Percentiles rank a stretch among this genome's conserved stretches.
phyloP scores from a whole-genome alignment of 2,329 filamentous ascomycete genomes.

The Fusarium dlaminii region DNA sequence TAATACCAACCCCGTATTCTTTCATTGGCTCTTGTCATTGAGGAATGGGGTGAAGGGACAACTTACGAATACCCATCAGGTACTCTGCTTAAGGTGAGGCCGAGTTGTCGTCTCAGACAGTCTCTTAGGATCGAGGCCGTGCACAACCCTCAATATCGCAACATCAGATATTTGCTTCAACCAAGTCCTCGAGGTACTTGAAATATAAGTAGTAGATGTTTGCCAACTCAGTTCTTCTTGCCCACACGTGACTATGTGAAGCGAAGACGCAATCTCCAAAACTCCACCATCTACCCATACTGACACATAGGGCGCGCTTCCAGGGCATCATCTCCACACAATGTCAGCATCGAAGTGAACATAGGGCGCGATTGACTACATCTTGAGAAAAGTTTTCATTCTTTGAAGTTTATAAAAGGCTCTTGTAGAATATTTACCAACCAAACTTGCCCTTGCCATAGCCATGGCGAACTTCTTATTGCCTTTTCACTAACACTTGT shows the following conservation, averaged over 20 bases:
- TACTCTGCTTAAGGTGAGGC: too few relatives aligned
- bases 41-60: background rate
- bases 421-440: background rate
- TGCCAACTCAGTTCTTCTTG: background rate
- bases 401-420: background rate
- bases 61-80: background rate
- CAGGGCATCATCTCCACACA: slow-evolving; percentile 19
- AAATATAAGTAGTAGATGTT: background rate
- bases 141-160: too few relatives aligned
- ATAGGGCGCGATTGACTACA: slow-evolving; percentile 22
- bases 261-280: slow-evolving; percentile 14
- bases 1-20: background rate
- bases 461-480: background rate
- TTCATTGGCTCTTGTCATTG: background rate
- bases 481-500: background rate
- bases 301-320: slow-evolving; percentile 19
- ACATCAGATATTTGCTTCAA: background rate
- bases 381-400: background rate
- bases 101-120: background rate
- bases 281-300: slow-evolving; percentile 15
- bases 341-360: background rate
- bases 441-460: background rate
- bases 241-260: background rate
- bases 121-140: background rate
- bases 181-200: background rate